Evolutionary conservation across 495 filamentous ascomycete genomes (phyloP).

Genomic region (Penicillium nucicola): DNA sequence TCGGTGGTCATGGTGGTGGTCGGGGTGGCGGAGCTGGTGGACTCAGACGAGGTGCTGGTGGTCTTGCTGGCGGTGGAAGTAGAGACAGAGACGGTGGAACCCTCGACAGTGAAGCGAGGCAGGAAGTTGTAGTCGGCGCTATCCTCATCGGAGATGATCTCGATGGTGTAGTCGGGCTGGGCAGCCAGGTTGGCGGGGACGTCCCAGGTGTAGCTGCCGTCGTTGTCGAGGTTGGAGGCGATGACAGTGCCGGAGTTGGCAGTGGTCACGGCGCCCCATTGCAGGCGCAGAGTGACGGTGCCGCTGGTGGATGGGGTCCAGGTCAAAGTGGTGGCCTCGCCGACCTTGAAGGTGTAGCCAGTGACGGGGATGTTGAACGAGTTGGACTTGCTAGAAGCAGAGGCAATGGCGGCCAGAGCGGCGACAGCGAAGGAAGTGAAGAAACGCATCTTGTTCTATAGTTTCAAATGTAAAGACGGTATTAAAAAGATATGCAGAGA

Average conservation of each 20-base stretch:
- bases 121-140: constrained; percentile 53
- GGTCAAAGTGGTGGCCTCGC: constrained; percentile 46
- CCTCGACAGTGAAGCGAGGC: constrained; percentile 54
- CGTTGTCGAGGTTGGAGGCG: constrained; percentile 52
- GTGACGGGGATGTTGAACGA: constrained; percentile 51
- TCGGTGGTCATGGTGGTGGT: constrained; percentile 44
- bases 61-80: constrained; percentile 27
- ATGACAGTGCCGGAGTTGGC: constrained; percentile 44
- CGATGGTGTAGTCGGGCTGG: constrained; percentile 54
- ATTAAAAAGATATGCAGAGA: neutral
- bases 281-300: constrained; percentile 53
- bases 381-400: constrained; percentile 39
- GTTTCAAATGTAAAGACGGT: constrained; percentile 5
- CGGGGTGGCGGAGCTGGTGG: constrained; percentile 57
- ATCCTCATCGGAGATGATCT: constrained; percentile 52
- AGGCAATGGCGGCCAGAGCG: constrained; percentile 37
- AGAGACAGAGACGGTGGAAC: constrained; percentile 38
- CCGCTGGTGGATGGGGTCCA: constrained; percentile 55
- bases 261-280: constrained; percentile 46
- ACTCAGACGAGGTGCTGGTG: constrained; percentile 8
- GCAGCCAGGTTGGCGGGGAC: constrained; percentile 38
- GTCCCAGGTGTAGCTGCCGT: constrained; percentile 56
- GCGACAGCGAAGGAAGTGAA: constrained; percentile 35
- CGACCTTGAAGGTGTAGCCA: constrained; percentile 48
- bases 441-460: constrained; percentile 49